A percentile compares a stretch with the other conserved stretches of the same genome.
phyloP scores from a whole-genome alignment of 2,329 filamentous ascomycete genomes.

The Coniochaeta sp. region DNA sequence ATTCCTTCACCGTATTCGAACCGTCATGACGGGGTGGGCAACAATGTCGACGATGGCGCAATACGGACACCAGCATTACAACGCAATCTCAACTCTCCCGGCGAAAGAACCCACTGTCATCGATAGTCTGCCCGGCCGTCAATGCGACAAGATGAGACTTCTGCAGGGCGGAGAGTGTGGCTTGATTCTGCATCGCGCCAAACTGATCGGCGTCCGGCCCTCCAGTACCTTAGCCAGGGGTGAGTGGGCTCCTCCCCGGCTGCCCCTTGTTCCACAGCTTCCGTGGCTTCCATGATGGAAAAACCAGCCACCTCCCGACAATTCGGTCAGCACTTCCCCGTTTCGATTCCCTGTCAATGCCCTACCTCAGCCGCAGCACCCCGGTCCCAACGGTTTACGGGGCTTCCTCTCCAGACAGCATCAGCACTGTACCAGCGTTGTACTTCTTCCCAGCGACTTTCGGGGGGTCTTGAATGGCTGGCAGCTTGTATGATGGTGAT shows the following conservation, averaged over 20 bases:
- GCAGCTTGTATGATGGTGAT: too few relatives aligned
- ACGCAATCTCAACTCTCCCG: background rate
- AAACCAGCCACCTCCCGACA: constrained; percentile 5
- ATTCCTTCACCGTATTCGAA: too few relatives aligned
- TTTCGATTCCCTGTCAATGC: background rate
- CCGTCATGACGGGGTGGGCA: background rate
- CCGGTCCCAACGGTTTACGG: too few relatives aligned
- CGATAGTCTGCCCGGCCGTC: background rate
- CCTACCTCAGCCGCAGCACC: constrained; percentile 2
- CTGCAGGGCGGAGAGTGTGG: background rate
- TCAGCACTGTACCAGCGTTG: too few relatives aligned
- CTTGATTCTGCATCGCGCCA: background rate
- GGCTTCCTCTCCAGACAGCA: too few relatives aligned
- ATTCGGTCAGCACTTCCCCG: constrained; percentile 3
- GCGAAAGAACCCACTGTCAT: background rate
- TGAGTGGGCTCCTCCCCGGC: background rate
- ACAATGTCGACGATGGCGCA: too few relatives aligned
- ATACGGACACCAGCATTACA: background rate
- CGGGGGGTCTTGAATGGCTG: too few relatives aligned
- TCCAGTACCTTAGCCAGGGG: background rate
- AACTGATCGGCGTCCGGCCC: background rate
- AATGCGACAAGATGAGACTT: constrained; percentile 1
- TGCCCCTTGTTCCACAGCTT: background rate
- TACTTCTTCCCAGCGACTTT: too few relatives aligned
- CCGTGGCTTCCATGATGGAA: background rate